Base-by-base conservation (phyloP, 2,329 filamentous ascomycete genomes). In the Alternaria hordeiaustralica region DNA sequence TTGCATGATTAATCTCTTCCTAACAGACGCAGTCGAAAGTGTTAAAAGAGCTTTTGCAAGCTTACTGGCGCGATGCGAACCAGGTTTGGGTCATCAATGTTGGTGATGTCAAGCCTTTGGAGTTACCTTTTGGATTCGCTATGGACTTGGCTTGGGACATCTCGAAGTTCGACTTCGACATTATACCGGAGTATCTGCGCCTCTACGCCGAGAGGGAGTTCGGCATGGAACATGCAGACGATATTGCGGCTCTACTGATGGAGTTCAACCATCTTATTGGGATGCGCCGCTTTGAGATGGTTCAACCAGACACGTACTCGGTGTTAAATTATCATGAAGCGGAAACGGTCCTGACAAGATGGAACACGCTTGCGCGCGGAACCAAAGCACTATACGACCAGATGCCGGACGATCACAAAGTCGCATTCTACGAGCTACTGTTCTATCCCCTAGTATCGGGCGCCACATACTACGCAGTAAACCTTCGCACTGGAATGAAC, bases 11-110 rank as follows among this genome's bases (percentile, higher is more conserved):
- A 8, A 36, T 36, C 13, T 0, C n/a, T 36, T n/a, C 10, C 49
- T 53, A 6, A 53, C 20, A 18, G 15, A 15, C 20, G 13, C 23
- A 53, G 49, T 28, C 49, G 6, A 53, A 89, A 77, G 88, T 87
- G 0, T 88, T 86, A 79, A 85, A 90, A 71, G 84, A 90, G 77
- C 87, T 90, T 84, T 83, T 86, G 67, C 83, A 89, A 4, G 85
- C 88, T 1, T 86, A 88, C 58, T 80, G 86, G 26, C 82, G 86
- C 30, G 81, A 86, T 9, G 88, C 87, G 4, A 82, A 85, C 58
- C 81, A 86, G 26, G 88, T 90, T 60, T 90, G 88, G 88, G 83
- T 90, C 46, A 86, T 89, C 63, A 90, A 90, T 66, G 85, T 90
- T 15, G 88, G 87, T 21, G 88, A 90, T 68, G 79, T 90, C 51